Conservation (phyloP, 495 filamentous ascomycete genomes). For the Tuber melanosporum region DNA sequence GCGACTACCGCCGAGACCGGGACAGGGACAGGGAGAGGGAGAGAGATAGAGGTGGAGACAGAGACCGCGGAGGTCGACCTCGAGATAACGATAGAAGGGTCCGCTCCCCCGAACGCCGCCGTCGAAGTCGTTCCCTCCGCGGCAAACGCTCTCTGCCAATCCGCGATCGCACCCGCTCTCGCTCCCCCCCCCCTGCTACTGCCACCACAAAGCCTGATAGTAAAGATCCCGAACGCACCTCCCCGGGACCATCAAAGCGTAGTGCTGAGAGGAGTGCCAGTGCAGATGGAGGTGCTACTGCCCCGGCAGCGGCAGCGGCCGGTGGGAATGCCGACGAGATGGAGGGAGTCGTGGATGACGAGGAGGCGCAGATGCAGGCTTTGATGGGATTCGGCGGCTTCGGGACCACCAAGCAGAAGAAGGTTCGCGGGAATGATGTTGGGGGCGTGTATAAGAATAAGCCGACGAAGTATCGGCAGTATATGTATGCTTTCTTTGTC, state of each 20-base stretch:
- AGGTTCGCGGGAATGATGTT: conserved; percentile 82
- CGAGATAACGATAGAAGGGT: not conserved
- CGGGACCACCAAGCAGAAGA: conserved; percentile 80
- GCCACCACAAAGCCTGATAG: conserved; percentile 42
- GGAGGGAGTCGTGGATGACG: conserved; percentile 53
- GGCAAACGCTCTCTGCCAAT: conserved; percentile 43
- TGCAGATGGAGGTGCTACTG: conserved; percentile 45
- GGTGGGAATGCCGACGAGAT: conserved; percentile 45
- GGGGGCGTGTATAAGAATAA: conserved; percentile 86
- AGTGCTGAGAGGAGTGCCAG: conserved; percentile 43
- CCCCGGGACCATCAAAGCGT: not conserved
- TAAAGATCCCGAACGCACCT: conserved; percentile 24
- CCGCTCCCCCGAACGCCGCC: not conserved
- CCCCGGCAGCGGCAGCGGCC: conserved; percentile 47
- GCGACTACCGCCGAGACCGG: conserved; percentile 6
- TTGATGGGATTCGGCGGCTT: conserved; percentile 87
- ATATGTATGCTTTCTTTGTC: conserved; percentile 55
- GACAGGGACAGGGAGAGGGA: conserved; percentile 37
- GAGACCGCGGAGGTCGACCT: conserved; percentile 22
- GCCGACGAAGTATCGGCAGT: conserved; percentile 92
- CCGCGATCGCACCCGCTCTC: conserved; percentile 38
- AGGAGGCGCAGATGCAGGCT: conserved; percentile 65
- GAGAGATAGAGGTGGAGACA: conserved; percentile 34
- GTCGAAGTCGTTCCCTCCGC: conserved; percentile 37
- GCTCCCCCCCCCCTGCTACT: conserved; percentile 40